These are phyloP conservation scores for Escovopsis sp. DNA, from an alignment of 2,329 filamentous ascomycete species.

Conservation along the genomic window DNA sequence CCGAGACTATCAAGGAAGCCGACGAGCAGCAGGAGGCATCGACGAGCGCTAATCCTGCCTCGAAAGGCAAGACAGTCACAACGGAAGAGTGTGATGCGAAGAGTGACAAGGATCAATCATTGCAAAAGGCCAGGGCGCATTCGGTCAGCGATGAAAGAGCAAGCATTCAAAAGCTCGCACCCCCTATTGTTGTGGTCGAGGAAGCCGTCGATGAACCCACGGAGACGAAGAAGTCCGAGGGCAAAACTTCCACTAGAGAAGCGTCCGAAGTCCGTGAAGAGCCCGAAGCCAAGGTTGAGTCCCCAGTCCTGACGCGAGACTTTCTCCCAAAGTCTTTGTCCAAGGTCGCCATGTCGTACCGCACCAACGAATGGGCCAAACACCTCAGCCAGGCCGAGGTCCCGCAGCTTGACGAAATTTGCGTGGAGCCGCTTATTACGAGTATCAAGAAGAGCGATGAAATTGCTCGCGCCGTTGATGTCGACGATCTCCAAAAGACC, in stretches of 20 bases:
- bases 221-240: not conserved
- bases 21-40: not conserved
- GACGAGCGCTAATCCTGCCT: no score
- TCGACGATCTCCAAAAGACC: constrained; percentile 51
- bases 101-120: not conserved
- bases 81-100: not conserved
- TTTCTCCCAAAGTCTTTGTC: constrained; percentile 57
- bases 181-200: not conserved
- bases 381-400: constrained; percentile 64
- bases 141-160: not conserved
- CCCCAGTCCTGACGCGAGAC: constrained; percentile 37
- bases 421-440: constrained; percentile 24
- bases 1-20: constrained; percentile 4
- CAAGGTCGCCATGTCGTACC: constrained; percentile 63
- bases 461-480: constrained; percentile 42
- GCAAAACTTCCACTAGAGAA: not conserved
- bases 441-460: constrained; percentile 23
- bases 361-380: constrained; percentile 94
- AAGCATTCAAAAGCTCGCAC: no score
- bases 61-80: not conserved
- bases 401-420: constrained; percentile 49
- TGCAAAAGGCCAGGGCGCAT: not conserved
- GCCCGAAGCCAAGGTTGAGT: not conserved
- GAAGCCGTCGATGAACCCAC: no score
- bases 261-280: not conserved